phyloP scores from a whole-genome alignment of 768 basidiomycete genomes.

The Lepiota venenata region DNA sequence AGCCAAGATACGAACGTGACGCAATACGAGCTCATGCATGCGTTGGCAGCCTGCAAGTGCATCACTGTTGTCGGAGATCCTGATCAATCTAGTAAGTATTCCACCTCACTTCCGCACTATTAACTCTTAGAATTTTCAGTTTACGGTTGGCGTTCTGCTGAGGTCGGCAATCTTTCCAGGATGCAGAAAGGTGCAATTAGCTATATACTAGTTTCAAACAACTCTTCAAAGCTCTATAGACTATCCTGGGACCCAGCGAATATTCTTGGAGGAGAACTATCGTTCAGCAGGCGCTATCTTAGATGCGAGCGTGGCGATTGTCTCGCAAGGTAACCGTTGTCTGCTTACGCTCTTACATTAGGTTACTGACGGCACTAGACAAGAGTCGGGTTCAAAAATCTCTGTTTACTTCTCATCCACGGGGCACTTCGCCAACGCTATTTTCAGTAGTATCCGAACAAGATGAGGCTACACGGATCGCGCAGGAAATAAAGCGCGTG shows the following conservation, averaged over 20 bases:
- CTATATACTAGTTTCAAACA: neutral
- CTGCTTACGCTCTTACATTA: neutral
- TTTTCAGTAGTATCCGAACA: slow-evolving; percentile 49
- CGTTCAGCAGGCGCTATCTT: slow-evolving; percentile 80
- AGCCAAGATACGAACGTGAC: slow-evolving; percentile 32
- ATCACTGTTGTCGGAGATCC: slow-evolving; percentile 88
- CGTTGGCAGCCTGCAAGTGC: slow-evolving; percentile 52
- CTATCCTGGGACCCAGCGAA: slow-evolving; percentile 59
- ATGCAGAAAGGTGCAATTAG: slow-evolving; percentile 58
- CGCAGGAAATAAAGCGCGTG: slow-evolving; percentile 72
- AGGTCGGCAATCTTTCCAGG: slow-evolving; percentile 67
- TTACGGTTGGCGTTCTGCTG: slow-evolving; percentile 86
- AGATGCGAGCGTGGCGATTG: slow-evolving; percentile 67
- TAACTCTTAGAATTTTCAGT: slow-evolving; percentile 33
- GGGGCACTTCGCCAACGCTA: slow-evolving; percentile 58
- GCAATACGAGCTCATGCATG: slow-evolving; percentile 78
- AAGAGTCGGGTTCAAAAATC: slow-evolving; percentile 72
- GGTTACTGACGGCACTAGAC: slow-evolving; percentile 40
- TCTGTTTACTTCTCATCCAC: slow-evolving; percentile 64
- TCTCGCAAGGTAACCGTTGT: slow-evolving; percentile 61
- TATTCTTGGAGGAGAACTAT: slow-evolving; percentile 85
- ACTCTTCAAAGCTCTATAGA: slow-evolving; percentile 35
- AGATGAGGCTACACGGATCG: slow-evolving; percentile 70
- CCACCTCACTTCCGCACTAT: neutral
- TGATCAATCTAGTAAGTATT: slow-evolving; percentile 71